phyloP scores from a whole-genome alignment of 2,329 filamentous ascomycete species.

The Clarireedia hainanense region DNA sequence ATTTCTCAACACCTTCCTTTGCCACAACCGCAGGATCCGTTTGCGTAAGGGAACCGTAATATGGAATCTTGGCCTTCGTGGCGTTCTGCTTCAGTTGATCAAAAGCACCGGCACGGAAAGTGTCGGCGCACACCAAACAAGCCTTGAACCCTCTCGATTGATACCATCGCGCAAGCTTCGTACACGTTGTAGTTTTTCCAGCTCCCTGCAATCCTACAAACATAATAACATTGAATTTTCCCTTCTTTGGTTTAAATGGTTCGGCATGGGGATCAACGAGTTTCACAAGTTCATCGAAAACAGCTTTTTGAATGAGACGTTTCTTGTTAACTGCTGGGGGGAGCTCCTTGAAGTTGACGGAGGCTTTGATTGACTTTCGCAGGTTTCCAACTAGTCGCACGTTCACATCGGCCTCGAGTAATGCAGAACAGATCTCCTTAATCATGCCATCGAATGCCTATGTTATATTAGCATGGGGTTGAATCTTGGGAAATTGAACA shows the following conservation, averaged over 20 bases:
- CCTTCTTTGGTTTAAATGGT: slow-evolving; percentile 94
- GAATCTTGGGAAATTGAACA: slow-evolving; percentile 3
- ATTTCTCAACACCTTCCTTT: slow-evolving; percentile 93
- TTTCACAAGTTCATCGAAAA: slow-evolving; percentile 93
- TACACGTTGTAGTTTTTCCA: slow-evolving; percentile 97
- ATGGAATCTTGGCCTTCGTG: slow-evolving; percentile 97
- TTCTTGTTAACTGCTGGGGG: slow-evolving; percentile 95
- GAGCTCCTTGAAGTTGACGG: slow-evolving; percentile 92
- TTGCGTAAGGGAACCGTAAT: slow-evolving; percentile 94
- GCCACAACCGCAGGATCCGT: slow-evolving; percentile 92
- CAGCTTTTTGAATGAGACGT: slow-evolving; percentile 92
- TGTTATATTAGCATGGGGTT: slow-evolving; percentile 30
- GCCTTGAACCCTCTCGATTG: slow-evolving; percentile 87
- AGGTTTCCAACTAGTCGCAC: slow-evolving; percentile 85
- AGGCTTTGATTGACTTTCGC: slow-evolving; percentile 82
- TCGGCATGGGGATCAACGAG: slow-evolving; percentile 94
- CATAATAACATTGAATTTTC: slow-evolving; percentile 96
- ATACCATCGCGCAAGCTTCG: slow-evolving; percentile 92
- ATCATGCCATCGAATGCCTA: slow-evolving; percentile 96
- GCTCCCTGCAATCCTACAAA: slow-evolving; percentile 97
- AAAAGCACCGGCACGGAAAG: slow-evolving; percentile 95
- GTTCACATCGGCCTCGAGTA: slow-evolving; percentile 96
- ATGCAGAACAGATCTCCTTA: slow-evolving; percentile 93
- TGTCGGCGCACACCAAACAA: slow-evolving; percentile 94
- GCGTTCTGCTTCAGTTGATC: slow-evolving; percentile 99